Conservation (phyloP, 164 flowering plant species). For the Berberis thunbergii region DNA sequence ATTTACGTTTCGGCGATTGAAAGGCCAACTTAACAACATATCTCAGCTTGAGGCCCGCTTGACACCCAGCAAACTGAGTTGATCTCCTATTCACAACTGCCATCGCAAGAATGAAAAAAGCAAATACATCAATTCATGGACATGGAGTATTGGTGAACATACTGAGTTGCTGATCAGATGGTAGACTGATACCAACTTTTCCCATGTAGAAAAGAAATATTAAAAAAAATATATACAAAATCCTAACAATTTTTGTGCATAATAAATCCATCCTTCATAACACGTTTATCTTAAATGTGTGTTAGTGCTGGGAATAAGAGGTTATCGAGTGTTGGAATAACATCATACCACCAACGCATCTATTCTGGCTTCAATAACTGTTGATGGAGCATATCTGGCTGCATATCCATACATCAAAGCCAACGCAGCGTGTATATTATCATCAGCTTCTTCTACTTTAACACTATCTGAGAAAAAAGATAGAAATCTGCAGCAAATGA, state of each 20-base stretch:
- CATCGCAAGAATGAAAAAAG: neutral
- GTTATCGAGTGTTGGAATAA: neutral
- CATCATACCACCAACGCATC: slow-evolving; percentile 87
- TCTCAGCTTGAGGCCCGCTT: neutral
- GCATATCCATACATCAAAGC: slow-evolving; percentile 99
- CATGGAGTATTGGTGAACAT: too few relatives aligned
- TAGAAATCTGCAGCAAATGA: slow-evolving; percentile 44
- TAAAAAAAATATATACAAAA: neutral
- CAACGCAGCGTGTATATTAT: slow-evolving; percentile 83
- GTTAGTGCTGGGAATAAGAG: too few relatives aligned
- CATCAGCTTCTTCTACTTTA: slow-evolving; percentile 76
- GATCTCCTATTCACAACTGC: neutral
- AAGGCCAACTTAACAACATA: too few relatives aligned
- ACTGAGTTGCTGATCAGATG: too few relatives aligned
- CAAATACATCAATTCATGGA: neutral
- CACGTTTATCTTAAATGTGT: too few relatives aligned
- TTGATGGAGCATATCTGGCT: slow-evolving; percentile 98
- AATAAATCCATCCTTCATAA: too few relatives aligned
- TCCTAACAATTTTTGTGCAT: too few relatives aligned
- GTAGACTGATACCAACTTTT: too few relatives aligned
- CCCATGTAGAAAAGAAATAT: too few relatives aligned
- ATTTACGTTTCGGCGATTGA: too few relatives aligned
- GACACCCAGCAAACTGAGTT: neutral
- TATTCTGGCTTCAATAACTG: slow-evolving; percentile 95
- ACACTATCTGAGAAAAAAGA: slow-evolving; percentile 55